Base-by-base conservation (phyloP, 345 rosid genomes). In the Chamaenerion angustifolium region DNA sequence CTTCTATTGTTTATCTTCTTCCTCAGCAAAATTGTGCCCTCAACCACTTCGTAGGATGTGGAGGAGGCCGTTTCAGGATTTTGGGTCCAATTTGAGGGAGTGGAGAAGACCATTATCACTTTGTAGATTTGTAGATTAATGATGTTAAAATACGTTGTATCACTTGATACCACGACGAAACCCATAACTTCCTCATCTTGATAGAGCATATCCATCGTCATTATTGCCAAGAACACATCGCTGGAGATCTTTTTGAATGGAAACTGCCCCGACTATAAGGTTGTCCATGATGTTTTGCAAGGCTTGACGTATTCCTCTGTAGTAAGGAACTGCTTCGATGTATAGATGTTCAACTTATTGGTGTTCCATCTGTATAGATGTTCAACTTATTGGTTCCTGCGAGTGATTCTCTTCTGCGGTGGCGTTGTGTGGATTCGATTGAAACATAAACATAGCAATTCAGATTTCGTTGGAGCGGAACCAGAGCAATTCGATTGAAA, bases 261-360 rank as follows among this genome's bases (percentile, higher is more conserved):
- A 52, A 89, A 83, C 76, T 65, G 95, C 54, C 94, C 95, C n/a
- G 88, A 77, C 97, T 94, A 85, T 55, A 62, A 89, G 60, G 17
- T 55, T 64, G 12, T 71, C 71, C 65, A 71, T 49, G 43, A 85
- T 76, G 56, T 60, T 48, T 45, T 55, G 65, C 1, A 74, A 57
- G 68, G 69, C 12, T 51, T 51, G 41, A 49, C 58, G 52, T 79
- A 51, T 50, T 81, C 92, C 48, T 77, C 81, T 41, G 79, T 64
- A 56, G 85, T 72, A 16, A 89, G 81, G 45, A 85, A 65, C 48
- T 73, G 73, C 27, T 61, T 62, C 6, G 69, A 67, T 56, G 66
- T 71, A 56, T 60, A 64, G 14, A 94, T 88, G 46, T 76, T 61
- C 45, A 66, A 78, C 67, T 89, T 95, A 44, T 64, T 50, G 46